Percentiles rank a stretch among this genome's conserved stretches.
Evolutionary conservation across 371 early-diverging fungal genomes (phyloP).

Genomic region (Smittium mucronatum): DNA sequence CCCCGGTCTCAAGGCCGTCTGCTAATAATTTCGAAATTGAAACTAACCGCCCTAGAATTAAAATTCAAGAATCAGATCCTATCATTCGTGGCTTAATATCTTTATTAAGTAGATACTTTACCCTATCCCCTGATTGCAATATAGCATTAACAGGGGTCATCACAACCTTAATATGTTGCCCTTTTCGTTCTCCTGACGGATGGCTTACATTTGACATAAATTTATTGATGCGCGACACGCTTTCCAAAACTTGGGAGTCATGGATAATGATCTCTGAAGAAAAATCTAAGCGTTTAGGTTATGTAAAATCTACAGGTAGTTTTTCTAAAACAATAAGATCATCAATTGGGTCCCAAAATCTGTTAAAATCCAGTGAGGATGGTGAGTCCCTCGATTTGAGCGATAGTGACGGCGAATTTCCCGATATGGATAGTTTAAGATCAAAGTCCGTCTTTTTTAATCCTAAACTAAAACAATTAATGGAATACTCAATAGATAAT

Average conservation of each 20-base stretch:
- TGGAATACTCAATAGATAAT: not conserved
- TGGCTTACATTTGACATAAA: slow-evolving; percentile 54
- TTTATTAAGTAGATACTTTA: slow-evolving; percentile 61
- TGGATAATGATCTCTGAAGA: slow-evolving; percentile 30
- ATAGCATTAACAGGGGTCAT: slow-evolving; percentile 80
- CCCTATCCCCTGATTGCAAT: slow-evolving; percentile 76
- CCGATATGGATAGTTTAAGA: slow-evolving; percentile 7
- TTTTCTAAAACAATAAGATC: not conserved
- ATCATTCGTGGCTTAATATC: slow-evolving; percentile 47
- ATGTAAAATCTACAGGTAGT: not conserved
- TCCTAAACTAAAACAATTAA: not conserved
- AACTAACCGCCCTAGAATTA: slow-evolving; percentile 32
- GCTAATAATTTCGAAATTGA: not conserved
- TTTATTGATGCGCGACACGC: slow-evolving; percentile 33
- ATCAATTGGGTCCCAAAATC: slow-evolving; percentile 17
- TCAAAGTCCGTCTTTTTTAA: not conserved
- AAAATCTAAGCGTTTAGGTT: not conserved
- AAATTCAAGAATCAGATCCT: slow-evolving; percentile 44
- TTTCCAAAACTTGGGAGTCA: slow-evolving; percentile 38
- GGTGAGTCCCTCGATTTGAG: slow-evolving; percentile 16
- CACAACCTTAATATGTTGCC: slow-evolving; percentile 63
- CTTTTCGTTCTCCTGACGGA: slow-evolving; percentile 57
- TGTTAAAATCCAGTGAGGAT: slow-evolving; percentile 16
- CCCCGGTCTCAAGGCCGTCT: not conserved
- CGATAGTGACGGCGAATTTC: slow-evolving; percentile 40